phyloP scores from a whole-genome alignment of 805 yeast species.

The Candida nanaspora region DNA sequence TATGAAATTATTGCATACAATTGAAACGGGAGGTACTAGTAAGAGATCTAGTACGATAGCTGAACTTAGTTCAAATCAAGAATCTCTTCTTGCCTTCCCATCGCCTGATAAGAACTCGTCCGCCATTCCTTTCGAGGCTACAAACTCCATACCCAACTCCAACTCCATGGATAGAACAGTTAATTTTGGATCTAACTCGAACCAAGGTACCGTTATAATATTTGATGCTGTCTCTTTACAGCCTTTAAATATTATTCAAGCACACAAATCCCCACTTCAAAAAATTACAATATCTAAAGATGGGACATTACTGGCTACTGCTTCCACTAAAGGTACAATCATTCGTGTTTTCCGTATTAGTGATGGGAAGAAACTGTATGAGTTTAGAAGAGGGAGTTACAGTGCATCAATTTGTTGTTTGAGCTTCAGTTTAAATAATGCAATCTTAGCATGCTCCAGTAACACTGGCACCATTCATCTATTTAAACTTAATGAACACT shows the following conservation, averaged over 20 bases:
- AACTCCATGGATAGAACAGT: constrained; percentile 5
- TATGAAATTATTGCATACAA: constrained; percentile 71
- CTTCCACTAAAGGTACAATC: constrained; percentile 86
- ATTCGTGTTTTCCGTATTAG: constrained; percentile 71
- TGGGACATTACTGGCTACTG: constrained; percentile 79
- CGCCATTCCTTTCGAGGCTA: not conserved
- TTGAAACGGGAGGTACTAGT: constrained; percentile 36
- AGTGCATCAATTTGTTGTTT: constrained; percentile 75
- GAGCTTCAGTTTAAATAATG: constrained; percentile 64
- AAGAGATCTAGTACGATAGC: constrained; percentile 23
- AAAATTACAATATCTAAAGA: constrained; percentile 61
- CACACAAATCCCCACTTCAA: constrained; percentile 76
- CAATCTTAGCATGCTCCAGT: constrained; percentile 73
- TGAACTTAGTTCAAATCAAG: constrained; percentile 33
- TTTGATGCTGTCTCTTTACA: constrained; percentile 70
- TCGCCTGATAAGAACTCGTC: constrained; percentile 19
- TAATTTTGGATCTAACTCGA: not conserved
- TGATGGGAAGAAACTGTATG: constrained; percentile 55
- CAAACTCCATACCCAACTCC: not conserved
- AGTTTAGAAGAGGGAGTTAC: constrained; percentile 82
- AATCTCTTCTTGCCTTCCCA: constrained; percentile 48
- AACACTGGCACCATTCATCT: constrained; percentile 91
- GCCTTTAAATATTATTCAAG: constrained; percentile 76
- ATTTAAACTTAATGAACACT: constrained; percentile 31
- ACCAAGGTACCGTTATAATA: constrained; percentile 62